Evolutionary conservation across 1,284 basidiomycete genomes (phyloP).

Genomic region (Rhodotorula sp.): DNA sequence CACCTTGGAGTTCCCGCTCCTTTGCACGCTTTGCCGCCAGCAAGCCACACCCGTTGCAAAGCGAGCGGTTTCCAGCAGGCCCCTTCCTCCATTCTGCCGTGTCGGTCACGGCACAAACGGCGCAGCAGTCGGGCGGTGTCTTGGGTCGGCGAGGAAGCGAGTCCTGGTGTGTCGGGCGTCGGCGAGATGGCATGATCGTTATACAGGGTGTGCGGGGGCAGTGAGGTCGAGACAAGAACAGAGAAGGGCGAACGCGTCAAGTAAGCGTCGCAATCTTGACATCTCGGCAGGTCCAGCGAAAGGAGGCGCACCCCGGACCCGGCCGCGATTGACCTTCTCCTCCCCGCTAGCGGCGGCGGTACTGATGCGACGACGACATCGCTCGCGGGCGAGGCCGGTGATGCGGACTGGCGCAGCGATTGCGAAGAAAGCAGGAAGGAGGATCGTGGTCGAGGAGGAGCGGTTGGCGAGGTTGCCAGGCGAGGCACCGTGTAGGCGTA

Average conservation of each 20-base stretch:
- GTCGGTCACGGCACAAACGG: slow-evolving; percentile 7
- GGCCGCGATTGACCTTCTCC: too few relatives aligned
- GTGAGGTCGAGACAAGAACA: too few relatives aligned
- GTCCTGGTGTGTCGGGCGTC: neutral
- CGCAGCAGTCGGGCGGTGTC: slow-evolving; percentile 11
- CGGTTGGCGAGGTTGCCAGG: too few relatives aligned
- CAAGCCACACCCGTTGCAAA: slow-evolving; percentile 36
- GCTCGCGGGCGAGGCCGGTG: too few relatives aligned
- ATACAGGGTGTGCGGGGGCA: neutral
- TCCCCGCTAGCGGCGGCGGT: too few relatives aligned
- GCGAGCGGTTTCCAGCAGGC: slow-evolving; percentile 24
- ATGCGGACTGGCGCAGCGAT: too few relatives aligned
- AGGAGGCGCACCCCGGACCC: neutral
- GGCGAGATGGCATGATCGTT: neutral
- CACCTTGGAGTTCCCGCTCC: slow-evolving; percentile 13
- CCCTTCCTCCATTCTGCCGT: slow-evolving; percentile 38
- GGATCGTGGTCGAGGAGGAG: too few relatives aligned
- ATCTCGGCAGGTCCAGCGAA: neutral
- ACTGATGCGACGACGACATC: too few relatives aligned
- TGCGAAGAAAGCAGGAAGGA: too few relatives aligned
- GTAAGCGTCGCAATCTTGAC: neutral
- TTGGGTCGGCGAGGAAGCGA: neutral
- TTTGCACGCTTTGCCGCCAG: slow-evolving; percentile 21
- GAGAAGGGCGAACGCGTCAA: neutral
- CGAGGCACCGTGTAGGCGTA: too few relatives aligned